phyloP scores from a whole-genome alignment of 2,329 filamentous ascomycete genomes.

The Claviceps spartinae region DNA sequence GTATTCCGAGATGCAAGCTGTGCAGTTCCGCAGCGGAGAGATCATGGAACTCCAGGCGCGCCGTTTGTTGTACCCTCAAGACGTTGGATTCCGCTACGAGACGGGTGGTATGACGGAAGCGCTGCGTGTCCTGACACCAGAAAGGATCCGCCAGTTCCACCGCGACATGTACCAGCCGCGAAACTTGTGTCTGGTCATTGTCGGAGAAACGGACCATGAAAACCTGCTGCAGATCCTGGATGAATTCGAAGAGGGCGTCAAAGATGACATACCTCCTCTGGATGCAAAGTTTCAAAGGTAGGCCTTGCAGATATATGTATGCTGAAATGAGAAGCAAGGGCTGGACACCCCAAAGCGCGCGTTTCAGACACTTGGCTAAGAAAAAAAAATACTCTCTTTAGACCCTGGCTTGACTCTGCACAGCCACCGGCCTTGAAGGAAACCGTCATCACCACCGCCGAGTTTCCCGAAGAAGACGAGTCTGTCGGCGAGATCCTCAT shows the following conservation, averaged over 20 bases:
- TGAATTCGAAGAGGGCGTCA: constrained; percentile 75
- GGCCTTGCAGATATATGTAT: constrained; percentile 1
- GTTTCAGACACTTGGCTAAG: background rate
- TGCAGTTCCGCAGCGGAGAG: constrained; percentile 72
- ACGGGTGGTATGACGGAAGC: constrained; percentile 97
- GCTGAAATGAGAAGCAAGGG: background rate
- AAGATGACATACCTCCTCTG: constrained; percentile 64
- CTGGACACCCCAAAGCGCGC: background rate
- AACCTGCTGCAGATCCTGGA: constrained; percentile 72
- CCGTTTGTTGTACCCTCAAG: constrained; percentile 72
- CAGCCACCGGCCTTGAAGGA: constrained; percentile 59
- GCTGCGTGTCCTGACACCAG: constrained; percentile 69
- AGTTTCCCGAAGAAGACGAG: constrained; percentile 95
- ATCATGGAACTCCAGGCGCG: constrained; percentile 78
- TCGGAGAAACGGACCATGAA: constrained; percentile 79
- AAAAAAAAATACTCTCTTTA: constrained; percentile 7
- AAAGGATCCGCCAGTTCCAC: constrained; percentile 90
- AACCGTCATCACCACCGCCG: constrained; percentile 62
- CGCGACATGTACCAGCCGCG: constrained; percentile 96
- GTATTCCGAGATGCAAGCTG: constrained; percentile 97
- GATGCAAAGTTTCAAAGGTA: constrained; percentile 61
- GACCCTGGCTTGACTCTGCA: constrained; percentile 80
- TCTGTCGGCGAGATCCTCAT: constrained; percentile 80
- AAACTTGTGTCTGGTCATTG: constrained; percentile 80
- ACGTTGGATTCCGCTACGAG: constrained; percentile 88